Conservation (phyloP, 2,329 filamentous ascomycete species). For the Nothophoma quercina region DNA sequence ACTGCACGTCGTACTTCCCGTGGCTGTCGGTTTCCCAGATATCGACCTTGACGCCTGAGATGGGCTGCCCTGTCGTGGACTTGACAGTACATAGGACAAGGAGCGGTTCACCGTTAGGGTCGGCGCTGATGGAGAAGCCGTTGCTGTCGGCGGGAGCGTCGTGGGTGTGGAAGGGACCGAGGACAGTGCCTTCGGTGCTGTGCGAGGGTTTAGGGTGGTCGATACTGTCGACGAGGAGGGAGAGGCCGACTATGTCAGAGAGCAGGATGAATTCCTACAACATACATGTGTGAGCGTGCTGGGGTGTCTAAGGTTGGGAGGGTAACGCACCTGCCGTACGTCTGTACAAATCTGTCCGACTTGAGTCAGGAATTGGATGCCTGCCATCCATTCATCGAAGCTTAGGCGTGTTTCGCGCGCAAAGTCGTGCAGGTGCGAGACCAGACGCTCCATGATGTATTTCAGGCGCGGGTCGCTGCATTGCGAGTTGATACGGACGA, state of each 20-base stretch:
- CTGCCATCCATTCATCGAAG: constrained; percentile 80
- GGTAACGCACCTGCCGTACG: constrained; percentile 68
- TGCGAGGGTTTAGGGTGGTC: constrained; percentile 78
- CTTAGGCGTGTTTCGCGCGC: constrained; percentile 79
- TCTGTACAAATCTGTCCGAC: constrained; percentile 78
- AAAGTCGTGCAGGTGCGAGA: constrained; percentile 82
- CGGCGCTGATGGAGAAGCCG: constrained; percentile 71
- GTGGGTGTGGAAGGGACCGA: constrained; percentile 85
- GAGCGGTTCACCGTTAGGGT: constrained; percentile 72
- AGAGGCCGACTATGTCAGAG: constrained; percentile 80
- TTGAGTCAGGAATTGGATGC: constrained; percentile 73
- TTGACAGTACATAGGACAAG: constrained; percentile 77
- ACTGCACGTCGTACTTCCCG: constrained; percentile 85
- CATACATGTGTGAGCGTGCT: background rate
- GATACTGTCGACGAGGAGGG: constrained; percentile 81
- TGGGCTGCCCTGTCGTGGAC: constrained; percentile 68
- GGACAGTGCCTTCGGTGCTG: constrained; percentile 78
- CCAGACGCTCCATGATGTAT: constrained; percentile 76
- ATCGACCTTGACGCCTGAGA: constrained; percentile 74
- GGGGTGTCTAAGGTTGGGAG: background rate
- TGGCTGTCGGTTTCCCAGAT: constrained; percentile 85
- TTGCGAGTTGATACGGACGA: constrained; percentile 75
- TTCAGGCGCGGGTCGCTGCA: constrained; percentile 69
- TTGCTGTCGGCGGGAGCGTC: constrained; percentile 67
- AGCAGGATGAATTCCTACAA: constrained; percentile 79